These are phyloP conservation scores for Geotrichum australiense DNA, from an alignment of 1,139 yeast species.

Conservation along the genomic window DNA sequence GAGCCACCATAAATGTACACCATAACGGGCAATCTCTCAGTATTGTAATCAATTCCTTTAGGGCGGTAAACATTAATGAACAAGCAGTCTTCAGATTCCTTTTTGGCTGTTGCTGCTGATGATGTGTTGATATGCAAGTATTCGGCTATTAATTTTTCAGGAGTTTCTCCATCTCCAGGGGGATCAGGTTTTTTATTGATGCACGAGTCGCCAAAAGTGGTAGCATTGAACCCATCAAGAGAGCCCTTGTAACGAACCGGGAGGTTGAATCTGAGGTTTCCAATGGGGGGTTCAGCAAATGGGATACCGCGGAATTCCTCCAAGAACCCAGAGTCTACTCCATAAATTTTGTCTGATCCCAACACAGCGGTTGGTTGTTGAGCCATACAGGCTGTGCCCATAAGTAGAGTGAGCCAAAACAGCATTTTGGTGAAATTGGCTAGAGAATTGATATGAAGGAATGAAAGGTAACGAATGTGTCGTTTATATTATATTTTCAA, in stretches of 20 bases:
- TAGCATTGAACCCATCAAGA: constrained; percentile 1
- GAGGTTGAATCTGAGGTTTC: constrained; percentile 15
- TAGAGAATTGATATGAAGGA: too few species aligned
- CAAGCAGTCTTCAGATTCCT: constrained; percentile 25
- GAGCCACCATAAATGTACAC: constrained; percentile 34
- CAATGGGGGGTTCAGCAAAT: constrained; percentile 18
- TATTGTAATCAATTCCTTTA: not conserved
- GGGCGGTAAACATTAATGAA: constrained; percentile 28
- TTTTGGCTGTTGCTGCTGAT: not conserved
- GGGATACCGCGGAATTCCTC: constrained; percentile 19
- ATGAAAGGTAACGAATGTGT: too few species aligned
- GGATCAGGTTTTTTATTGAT: not conserved
- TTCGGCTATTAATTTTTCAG: not conserved
- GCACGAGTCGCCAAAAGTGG: constrained; percentile 1
- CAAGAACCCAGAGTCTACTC: constrained; percentile 6
- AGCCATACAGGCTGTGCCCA: not conserved
- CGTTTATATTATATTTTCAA: too few species aligned
- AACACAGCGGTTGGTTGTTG: too few species aligned
- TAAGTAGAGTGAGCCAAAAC: not conserved
- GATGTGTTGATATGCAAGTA: not conserved
- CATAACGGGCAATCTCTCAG: constrained; percentile 24
- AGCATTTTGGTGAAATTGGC: too few species aligned
- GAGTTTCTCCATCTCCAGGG: not conserved
- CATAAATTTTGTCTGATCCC: too few species aligned
- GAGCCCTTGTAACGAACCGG: constrained; percentile 6